phyloP scores from a whole-genome alignment of 495 filamentous ascomycete genomes.

The Lasiosphaeris hirsuta region DNA sequence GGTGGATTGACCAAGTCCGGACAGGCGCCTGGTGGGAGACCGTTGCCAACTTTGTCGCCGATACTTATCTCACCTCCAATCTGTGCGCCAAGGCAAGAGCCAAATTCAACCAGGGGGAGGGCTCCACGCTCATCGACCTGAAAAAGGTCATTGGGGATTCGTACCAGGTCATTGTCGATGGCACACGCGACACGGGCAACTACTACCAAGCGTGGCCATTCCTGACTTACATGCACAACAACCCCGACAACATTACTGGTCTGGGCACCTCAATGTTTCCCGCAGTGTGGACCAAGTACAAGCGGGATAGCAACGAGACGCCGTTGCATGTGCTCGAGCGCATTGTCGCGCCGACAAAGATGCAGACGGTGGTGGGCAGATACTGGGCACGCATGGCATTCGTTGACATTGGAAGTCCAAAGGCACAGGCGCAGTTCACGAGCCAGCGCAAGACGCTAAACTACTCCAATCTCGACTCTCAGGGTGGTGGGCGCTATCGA shows the following conservation, averaged over 20 bases:
- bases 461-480: constrained; percentile 41
- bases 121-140: constrained; percentile 39
- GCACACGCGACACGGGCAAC: constrained; percentile 27
- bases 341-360: constrained; percentile 24
- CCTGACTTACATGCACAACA: constrained; percentile 39
- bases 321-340: constrained; percentile 42
- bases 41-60: constrained; percentile 44
- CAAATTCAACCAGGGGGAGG: constrained; percentile 28
- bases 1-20: constrained; percentile 41
- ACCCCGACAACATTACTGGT: constrained; percentile 40
- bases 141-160: constrained; percentile 43
- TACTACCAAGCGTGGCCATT: constrained; percentile 42
- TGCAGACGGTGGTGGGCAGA: constrained; percentile 39
- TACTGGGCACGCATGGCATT: constrained; percentile 50
- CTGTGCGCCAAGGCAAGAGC: constrained; percentile 31
- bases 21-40: constrained; percentile 50
- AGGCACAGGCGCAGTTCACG: constrained; percentile 32
- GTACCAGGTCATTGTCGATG: constrained; percentile 44
- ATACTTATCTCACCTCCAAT: constrained; percentile 41
- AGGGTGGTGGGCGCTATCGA: constrained; percentile 35
- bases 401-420: constrained; percentile 41
- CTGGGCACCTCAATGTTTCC: constrained; percentile 36
- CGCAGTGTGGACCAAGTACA: constrained; percentile 41
- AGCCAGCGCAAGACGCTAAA: constrained; percentile 31
- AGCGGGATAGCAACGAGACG: constrained; percentile 42